Percentiles rank a stretch among this genome's conserved stretches.
Evolutionary conservation across 805 yeast species (phyloP).

Genomic region (Lipomyces oligophaga): DNA sequence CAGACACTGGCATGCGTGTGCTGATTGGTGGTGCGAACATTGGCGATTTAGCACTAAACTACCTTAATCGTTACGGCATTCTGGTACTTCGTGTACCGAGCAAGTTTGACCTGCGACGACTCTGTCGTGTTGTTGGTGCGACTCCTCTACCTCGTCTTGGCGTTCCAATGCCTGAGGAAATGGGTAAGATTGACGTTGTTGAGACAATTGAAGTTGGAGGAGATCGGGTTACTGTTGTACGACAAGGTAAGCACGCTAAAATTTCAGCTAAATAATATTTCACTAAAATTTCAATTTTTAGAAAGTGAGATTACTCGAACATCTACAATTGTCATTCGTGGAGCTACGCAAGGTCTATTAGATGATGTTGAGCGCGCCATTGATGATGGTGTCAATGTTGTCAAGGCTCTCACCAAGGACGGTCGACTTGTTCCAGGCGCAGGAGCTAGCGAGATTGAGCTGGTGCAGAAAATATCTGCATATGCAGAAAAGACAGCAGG

Average conservation of each 20-base stretch:
- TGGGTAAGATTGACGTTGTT: constrained; percentile 81
- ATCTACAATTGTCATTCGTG: constrained; percentile 88
- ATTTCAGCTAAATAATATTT: not conserved
- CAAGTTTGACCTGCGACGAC: constrained; percentile 88
- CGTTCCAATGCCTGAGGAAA: constrained; percentile 92
- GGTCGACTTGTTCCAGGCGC: constrained; percentile 87
- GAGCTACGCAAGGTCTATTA: constrained; percentile 89
- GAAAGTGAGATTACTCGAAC: constrained; percentile 60
- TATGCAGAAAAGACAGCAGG: constrained; percentile 96
- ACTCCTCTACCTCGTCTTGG: constrained; percentile 92
- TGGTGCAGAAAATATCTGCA: constrained; percentile 70
- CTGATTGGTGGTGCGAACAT: constrained; percentile 92
- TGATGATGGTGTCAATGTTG: constrained; percentile 91
- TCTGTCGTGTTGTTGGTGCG: constrained; percentile 95
- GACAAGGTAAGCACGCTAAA: constrained; percentile 54
- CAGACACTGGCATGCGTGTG: constrained; percentile 79
- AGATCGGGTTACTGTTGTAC: constrained; percentile 90
- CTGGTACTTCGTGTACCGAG: constrained; percentile 86
- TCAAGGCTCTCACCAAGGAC: constrained; percentile 85
- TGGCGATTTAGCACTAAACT: constrained; percentile 91
- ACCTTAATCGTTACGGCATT: constrained; percentile 79
- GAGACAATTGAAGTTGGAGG: constrained; percentile 96
- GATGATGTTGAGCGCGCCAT: constrained; percentile 97
- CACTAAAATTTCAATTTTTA: not conserved
- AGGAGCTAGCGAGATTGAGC: constrained; percentile 88